phyloP scores from a whole-genome alignment of 2,329 filamentous ascomycete genomes.

The Helotiales sp. region DNA sequence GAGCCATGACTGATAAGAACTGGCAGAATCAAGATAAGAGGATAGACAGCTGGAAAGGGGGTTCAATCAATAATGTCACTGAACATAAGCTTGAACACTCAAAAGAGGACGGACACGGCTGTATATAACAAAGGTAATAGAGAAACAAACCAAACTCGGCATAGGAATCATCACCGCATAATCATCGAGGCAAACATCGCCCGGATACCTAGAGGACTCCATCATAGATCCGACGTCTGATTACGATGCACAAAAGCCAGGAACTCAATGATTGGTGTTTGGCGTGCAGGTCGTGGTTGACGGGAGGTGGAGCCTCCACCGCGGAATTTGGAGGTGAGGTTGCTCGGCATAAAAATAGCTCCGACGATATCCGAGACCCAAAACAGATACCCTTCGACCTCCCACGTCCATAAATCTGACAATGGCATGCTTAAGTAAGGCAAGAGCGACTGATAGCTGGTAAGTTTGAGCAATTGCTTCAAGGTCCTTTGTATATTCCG shows the following conservation, averaged over 20 bases:
- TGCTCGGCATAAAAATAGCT: not conserved
- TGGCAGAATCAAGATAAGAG: not conserved
- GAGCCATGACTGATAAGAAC: slow-evolving; percentile 24
- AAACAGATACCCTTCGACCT: slow-evolving; percentile 16
- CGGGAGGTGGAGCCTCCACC: not conserved
- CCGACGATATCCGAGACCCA: slow-evolving; percentile 6
- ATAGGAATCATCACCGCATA: not conserved
- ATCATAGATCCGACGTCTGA: too few relatives aligned
- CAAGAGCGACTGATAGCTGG: not conserved
- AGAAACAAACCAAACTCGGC: not conserved
- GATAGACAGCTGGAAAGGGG: too few relatives aligned
- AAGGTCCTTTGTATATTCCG: not conserved
- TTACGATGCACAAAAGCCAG: not conserved
- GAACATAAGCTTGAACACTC: not conserved
- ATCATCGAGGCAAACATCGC: not conserved
- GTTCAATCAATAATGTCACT: not conserved
- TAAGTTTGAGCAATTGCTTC: slow-evolving; percentile 1
- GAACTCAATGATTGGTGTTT: not conserved
- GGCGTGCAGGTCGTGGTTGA: not conserved
- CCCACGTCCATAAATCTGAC: slow-evolving; percentile 10
- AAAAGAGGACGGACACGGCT: not conserved
- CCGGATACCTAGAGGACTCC: too few relatives aligned
- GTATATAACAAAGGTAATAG: not conserved
- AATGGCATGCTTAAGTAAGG: not conserved
- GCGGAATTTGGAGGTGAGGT: slow-evolving; percentile 5